Conservation (phyloP, 345 rosid genomes). For the Eucalyptus tenuipes region DNA sequence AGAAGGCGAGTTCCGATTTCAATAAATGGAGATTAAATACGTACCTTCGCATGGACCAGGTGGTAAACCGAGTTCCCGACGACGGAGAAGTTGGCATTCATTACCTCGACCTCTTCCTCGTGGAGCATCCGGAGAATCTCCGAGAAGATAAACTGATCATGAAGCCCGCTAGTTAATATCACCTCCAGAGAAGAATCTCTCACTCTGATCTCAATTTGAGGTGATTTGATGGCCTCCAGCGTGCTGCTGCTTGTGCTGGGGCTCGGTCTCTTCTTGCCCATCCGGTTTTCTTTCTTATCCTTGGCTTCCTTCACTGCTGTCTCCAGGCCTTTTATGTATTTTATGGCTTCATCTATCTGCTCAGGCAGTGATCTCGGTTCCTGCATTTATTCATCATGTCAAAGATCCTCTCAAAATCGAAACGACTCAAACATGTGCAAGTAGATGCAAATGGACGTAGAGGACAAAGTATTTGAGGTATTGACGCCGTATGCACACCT, state of each 20-base stretch:
- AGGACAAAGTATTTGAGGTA: background rate
- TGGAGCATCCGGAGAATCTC: conserved; percentile 28
- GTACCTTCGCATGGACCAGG: conserved; percentile 37
- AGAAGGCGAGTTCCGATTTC: background rate
- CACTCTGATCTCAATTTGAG: conserved; percentile 20
- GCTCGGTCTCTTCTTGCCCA: conserved; percentile 7
- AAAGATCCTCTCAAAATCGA: background rate
- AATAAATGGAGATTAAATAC: background rate
- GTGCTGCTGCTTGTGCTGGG: background rate
- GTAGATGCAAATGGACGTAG: background rate
- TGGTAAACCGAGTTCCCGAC: conserved; percentile 14
- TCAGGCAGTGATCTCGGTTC: conserved; percentile 27
- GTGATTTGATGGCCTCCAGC: background rate
- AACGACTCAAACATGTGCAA: background rate
- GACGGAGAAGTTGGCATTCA: conserved; percentile 17
- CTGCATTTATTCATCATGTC: conserved; percentile 1
- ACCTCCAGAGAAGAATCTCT: conserved; percentile 23
- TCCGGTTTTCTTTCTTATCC: conserved; percentile 18
- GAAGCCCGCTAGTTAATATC: conserved; percentile 7
- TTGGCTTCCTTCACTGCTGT: conserved; percentile 7
- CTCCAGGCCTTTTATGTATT: conserved; percentile 24
- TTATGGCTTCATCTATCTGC: conserved; percentile 41
- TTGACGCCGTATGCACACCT: background rate
- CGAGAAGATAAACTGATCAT: conserved; percentile 11
- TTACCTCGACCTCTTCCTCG: conserved; percentile 21